phyloP scores from a whole-genome alignment of 129 eudicot genomes.

The Arctium minus region DNA sequence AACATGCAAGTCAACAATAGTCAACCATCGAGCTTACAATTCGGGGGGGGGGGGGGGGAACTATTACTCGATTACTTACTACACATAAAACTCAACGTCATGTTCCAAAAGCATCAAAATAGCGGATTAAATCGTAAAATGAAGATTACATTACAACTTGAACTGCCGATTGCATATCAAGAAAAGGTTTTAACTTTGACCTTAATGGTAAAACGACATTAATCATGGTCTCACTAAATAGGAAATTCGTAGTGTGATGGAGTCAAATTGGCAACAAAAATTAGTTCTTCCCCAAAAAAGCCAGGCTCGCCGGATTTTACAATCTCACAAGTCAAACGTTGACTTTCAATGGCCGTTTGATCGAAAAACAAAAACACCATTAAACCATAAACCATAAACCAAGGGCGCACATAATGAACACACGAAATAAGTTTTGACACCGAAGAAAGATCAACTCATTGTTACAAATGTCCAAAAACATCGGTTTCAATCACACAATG shows the following conservation, averaged over 20 bases:
- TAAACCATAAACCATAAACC: neutral
- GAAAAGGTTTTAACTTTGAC: slow-evolving; percentile 15
- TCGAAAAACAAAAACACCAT: neutral
- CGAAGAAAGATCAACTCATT: neutral
- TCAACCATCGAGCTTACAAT: slow-evolving; percentile 7
- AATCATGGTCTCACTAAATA: neutral
- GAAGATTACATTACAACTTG: slow-evolving; percentile 13
- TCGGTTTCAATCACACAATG: slow-evolving; percentile 13
- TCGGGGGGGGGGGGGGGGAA: neutral
- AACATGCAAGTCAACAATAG: slow-evolving; percentile 9
- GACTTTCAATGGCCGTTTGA: neutral
- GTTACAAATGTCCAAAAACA: slow-evolving; percentile 17
- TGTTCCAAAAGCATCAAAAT: neutral
- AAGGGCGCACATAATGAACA: neutral
- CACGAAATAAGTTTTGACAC: neutral
- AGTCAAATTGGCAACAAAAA: neutral
- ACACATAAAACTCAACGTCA: neutral
- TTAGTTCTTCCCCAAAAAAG: neutral
- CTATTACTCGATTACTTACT: neutral
- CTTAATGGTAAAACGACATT: slow-evolving; percentile 21
- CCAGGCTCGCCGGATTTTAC: neutral
- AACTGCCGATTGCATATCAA: neutral
- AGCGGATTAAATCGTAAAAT: neutral
- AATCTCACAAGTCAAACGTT: slow-evolving; percentile 7
- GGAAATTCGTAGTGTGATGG: neutral